Conservation (phyloP, 2,329 filamentous ascomycete genomes). For the Aureobasidium namibiae region DNA sequence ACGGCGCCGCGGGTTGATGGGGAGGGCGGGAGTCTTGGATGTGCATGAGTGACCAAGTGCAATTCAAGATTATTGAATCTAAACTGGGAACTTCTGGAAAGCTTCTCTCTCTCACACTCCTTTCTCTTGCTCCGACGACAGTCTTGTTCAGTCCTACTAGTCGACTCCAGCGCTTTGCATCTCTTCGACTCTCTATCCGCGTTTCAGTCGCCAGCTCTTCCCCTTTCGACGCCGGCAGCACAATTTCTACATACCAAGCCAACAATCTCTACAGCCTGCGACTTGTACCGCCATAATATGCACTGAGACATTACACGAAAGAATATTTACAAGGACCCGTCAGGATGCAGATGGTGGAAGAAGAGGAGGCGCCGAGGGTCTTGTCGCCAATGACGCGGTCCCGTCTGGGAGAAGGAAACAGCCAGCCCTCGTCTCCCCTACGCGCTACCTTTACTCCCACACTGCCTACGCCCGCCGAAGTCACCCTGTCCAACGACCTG, state of each 20-base stretch:
- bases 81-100: background rate
- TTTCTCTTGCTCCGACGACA: background rate
- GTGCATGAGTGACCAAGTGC: no score
- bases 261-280: background rate
- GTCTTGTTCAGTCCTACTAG: background rate
- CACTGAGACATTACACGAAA: background rate
- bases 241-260: background rate
- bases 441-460: constrained; percentile 7
- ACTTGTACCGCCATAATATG: background rate
- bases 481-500: background rate
- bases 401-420: constrained; percentile 2
- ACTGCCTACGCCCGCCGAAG: background rate
- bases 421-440: constrained; percentile 9
- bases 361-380: constrained; percentile 4
- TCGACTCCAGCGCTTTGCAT: no score
- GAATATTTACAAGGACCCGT: background rate
- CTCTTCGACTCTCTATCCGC: no score
- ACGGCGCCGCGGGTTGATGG: constrained; percentile 4
- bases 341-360: constrained; percentile 12
- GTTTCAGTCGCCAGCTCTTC: background rate
- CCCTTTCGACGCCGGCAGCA: background rate
- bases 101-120: background rate
- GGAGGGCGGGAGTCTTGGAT: background rate
- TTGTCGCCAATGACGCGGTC: constrained; percentile 2
- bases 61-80: background rate